Conservation (phyloP, 2,329 filamentous ascomycete species). For the Golovinomyces cichoracearum region DNA sequence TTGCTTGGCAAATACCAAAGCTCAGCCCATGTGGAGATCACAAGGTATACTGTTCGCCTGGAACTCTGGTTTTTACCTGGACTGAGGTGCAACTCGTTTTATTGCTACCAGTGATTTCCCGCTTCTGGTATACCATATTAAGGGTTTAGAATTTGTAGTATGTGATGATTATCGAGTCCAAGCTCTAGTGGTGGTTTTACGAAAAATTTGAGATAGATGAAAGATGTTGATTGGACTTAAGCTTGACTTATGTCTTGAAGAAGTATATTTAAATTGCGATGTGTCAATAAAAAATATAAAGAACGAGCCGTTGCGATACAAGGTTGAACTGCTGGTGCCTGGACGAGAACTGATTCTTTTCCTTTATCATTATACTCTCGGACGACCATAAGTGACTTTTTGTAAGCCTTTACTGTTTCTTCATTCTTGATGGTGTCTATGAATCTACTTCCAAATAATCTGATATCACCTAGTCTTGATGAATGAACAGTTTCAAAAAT, state of each 20-base stretch:
- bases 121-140: too few species aligned
- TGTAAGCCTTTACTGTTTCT: conserved; percentile 2
- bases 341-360: neutral
- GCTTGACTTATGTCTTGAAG: neutral
- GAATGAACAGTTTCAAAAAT: neutral
- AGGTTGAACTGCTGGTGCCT: neutral
- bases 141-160: too few species aligned
- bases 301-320: neutral
- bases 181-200: too few species aligned
- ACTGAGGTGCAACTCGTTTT: too few species aligned
- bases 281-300: neutral
- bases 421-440: conserved; percentile 5
- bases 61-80: too few species aligned
- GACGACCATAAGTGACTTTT: conserved; percentile 1
- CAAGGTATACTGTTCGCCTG: too few species aligned
- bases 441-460: conserved; percentile 4
- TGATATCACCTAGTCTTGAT: neutral
- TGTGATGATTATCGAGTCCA: too few species aligned
- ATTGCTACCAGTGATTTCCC: too few species aligned
- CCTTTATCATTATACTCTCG: conserved; percentile 3
- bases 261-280: neutral
- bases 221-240: neutral
- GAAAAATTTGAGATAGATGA: too few species aligned
- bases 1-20: too few species aligned
- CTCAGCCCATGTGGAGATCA: too few species aligned